Conservation (phyloP, 2,329 filamentous ascomycete species). For the Claviceps spartinae region DNA sequence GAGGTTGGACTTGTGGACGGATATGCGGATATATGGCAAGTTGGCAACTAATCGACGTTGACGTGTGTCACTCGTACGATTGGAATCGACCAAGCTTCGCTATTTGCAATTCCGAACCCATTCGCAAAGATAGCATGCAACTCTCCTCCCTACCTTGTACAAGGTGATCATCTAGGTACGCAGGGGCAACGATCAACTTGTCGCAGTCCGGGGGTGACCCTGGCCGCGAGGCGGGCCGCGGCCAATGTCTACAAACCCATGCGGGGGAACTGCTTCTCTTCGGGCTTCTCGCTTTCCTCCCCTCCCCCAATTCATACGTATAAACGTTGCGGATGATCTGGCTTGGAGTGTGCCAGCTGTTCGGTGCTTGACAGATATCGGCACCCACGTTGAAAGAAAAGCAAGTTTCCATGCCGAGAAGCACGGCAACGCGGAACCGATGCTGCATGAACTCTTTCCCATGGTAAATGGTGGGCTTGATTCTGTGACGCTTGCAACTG, state of each 20-base stretch:
- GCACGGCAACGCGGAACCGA: neutral
- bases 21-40: no score
- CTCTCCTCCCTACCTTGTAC: neutral
- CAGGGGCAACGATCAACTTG: neutral
- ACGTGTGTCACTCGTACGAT: neutral
- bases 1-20: neutral
- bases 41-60: no score
- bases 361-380: no score
- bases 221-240: no score
- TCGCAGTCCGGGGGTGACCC: neutral
- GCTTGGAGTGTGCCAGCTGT: no score
- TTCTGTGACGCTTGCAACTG: conserved; percentile 1
- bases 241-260: no score
- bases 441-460: neutral
- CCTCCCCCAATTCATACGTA: no score
- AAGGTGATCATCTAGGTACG: neutral
- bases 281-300: no score
- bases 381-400: neutral
- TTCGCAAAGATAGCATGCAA: neutral
- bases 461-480: neutral
- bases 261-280: no score
- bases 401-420: neutral
- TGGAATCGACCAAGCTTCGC: neutral
- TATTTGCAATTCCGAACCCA: neutral
- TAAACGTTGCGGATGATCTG: no score